Evolutionary conservation across 306 rosid genomes (phyloP).

Genomic region (Quercus ilex): DNA sequence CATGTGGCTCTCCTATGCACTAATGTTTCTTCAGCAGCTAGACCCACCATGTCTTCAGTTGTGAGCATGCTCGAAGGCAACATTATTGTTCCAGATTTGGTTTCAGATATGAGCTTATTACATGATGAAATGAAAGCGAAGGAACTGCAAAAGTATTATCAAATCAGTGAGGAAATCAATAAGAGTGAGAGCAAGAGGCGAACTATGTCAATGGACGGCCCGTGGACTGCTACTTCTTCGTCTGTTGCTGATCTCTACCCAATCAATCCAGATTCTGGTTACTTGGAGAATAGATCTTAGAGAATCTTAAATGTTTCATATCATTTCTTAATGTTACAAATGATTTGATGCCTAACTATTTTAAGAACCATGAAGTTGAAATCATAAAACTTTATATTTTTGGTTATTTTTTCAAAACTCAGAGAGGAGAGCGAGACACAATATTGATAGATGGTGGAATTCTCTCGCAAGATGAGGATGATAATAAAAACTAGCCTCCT

Average conservation of each 20-base stretch:
- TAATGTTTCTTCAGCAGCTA: slow-evolving; percentile 20
- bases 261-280: slow-evolving; percentile 14
- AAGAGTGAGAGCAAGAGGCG: background rate
- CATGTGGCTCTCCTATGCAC: slow-evolving; percentile 38
- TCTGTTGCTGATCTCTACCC: slow-evolving; percentile 35
- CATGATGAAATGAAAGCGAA: slow-evolving; percentile 13
- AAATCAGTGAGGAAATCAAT: background rate
- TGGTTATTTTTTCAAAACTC: no score
- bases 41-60: slow-evolving; percentile 43
- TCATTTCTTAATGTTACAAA: no score
- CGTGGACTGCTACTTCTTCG: slow-evolving; percentile 17
- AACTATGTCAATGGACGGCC: slow-evolving; percentile 9
- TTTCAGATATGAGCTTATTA: background rate
- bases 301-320: background rate
- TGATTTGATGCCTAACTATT: no score
- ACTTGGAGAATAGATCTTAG: slow-evolving; percentile 10
- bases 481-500: no score
- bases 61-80: slow-evolving; percentile 51
- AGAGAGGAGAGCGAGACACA: no score
- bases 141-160: slow-evolving; percentile 22
- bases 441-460: no score
- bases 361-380: no score
- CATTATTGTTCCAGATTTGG: slow-evolving; percentile 13
- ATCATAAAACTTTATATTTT: no score
- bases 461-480: no score